Percentiles rank a stretch among this genome's conserved stretches.
Evolutionary conservation across 768 basidiomycete species (phyloP).

Genomic region (Dioszegia aurantiaca): DNA sequence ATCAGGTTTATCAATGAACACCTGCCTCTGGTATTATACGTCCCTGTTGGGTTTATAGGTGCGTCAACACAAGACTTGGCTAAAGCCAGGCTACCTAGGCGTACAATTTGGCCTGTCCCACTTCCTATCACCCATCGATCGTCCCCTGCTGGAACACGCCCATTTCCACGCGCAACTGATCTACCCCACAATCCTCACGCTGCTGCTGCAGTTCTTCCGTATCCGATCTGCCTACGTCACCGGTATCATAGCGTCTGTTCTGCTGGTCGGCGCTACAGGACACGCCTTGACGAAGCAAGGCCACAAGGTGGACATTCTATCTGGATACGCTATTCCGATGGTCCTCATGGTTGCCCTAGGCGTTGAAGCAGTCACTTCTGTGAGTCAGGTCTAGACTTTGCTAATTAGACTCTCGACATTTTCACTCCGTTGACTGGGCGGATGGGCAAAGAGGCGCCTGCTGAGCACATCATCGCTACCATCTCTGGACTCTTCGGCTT

Average conservation of each 20-base stretch:
- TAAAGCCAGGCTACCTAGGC: conserved; percentile 59
- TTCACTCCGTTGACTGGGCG: conserved; percentile 86
- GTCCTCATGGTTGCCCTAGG: conserved; percentile 52
- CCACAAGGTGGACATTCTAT: conserved; percentile 2
- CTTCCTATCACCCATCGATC: conserved; percentile 57
- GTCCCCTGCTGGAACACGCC: conserved; percentile 60
- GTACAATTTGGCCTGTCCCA: conserved; percentile 57
- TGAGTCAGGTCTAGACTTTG: conserved; percentile 23
- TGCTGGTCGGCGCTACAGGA: conserved; percentile 60
- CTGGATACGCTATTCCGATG: conserved; percentile 23
- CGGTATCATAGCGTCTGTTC: conserved; percentile 60
- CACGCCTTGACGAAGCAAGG: conserved; percentile 52
- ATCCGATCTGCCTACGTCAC: conserved; percentile 76
- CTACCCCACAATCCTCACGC: conserved; percentile 60
- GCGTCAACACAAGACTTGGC: conserved; percentile 34
- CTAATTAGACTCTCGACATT: conserved; percentile 65
- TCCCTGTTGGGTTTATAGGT: conserved; percentile 72
- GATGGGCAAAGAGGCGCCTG: conserved; percentile 64
- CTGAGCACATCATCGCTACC: conserved; percentile 81
- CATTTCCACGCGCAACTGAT: conserved; percentile 63
- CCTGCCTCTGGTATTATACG: conserved; percentile 66
- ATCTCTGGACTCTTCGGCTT: conserved; percentile 64
- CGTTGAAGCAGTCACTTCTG: conserved; percentile 53
- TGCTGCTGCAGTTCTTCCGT: conserved; percentile 61
- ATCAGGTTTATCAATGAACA: conserved; percentile 68